Evolutionary conservation across 129 eudicot species (phyloP), one percentile per base, ranked within the genome.

Genomic region (Centella asiatica): DNA sequence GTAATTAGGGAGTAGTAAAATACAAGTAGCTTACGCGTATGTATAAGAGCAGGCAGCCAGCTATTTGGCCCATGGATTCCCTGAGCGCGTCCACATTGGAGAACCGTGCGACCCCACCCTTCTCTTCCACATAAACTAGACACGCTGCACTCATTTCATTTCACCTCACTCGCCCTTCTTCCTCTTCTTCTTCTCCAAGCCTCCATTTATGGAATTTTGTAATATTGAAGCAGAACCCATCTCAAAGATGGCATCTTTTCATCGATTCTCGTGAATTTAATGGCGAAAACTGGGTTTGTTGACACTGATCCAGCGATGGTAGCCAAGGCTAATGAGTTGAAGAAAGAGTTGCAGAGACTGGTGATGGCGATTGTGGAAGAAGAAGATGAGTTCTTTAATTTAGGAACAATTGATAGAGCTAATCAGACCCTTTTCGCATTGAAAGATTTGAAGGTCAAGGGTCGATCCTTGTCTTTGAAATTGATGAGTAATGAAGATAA

Each of bases 231-330:
- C 19, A 53, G 27, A 55, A 55, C 60, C 25, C 60, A 55, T 17
- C 29, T 11, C 15, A 11, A 24, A 9, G 27, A 25, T 53, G 59
- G 32, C 59, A 33, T 36, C 11, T 56, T 32, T 29, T 1, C 24
- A 18, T 56, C 32, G 4, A 56, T 56, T 56, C 10, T 31, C 6
- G 39, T 18, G 24, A 24, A 27, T 24, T 6, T 6, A 31, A 84
- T 90, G 97, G 89, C 94, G 37, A 90, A 86, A 63, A 81, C 83
- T 13, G 90, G 76, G 12, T 84, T 75, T 25, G 73, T 70, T 15
- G 87, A 79, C 40, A 76, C 83, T 27, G 94, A 84, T 81, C 77
- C 72, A 39, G 29, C 58, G 29, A 34, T 56, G 65, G 71, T 46
- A 52, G 82, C 76, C 11, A 86, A 74, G 62, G 79, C 75, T 8